Evolutionary conservation across 768 basidiomycete species (phyloP), one percentile per base, ranked within the genome.

Genomic region (Fomitopsis pulvina): DNA sequence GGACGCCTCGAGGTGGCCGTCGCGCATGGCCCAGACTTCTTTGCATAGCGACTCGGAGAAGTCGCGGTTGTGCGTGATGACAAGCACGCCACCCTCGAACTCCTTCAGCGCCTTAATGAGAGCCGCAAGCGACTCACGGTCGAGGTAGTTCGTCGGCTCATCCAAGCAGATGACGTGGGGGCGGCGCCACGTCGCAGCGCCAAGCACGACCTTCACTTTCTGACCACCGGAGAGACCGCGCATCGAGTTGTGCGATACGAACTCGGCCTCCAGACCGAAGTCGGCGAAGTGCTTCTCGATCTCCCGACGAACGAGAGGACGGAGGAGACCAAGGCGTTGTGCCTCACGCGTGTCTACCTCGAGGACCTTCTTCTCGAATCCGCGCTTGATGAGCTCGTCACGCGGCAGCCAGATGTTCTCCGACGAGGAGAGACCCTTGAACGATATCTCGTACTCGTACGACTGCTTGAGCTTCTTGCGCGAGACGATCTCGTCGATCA

Each of bases 401-500:
- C 94, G 92, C 30, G 94, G 80, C 52, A 97, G 55, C 94, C 94
- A 97, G 70, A 95, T 80, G 82, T 97, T 97, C 83, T 98, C 95
- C 24, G 94, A 93, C 47, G 96, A 97, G 54, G 84, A 87, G 63
- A 97, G 75, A 50, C 74, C 82, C 79, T 96, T 96, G 84, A 97
- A 89, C 52, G 93, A 91, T 20, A 94, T 84, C 73, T 96, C 94
- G 65, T 97, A 97, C 77, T 97, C 94, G 73, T 96, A 97, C 16
- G 92, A 94, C 75, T 97, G 94, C 83, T 97, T 97, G 72, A 96
- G 80, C 78, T 97, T 97, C 87, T 95, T 96, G 67, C 94, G 86
- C 50, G 76, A 56, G 57, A 81, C 63, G 63, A 97, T 85, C 79
- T 97, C 94, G 47, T 97, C 94, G 61, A 97, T 97, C 63, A 82